Evolutionary conservation across 2,329 filamentous ascomycete species (phyloP).

Genomic region (Daldinia sp.): DNA sequence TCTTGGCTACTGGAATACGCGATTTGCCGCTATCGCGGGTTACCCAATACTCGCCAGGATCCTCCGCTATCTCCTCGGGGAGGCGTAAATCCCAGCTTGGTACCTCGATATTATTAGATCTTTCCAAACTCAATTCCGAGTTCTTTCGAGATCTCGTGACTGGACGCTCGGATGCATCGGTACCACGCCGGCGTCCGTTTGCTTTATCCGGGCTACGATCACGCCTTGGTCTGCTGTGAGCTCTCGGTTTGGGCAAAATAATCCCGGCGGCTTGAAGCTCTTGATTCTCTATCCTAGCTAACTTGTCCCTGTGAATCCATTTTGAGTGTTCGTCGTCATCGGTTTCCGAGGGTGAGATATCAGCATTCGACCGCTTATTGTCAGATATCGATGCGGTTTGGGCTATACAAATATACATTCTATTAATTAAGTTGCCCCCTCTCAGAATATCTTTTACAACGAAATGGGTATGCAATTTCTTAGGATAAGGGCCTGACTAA

Average conservation of each 20-base stretch:
- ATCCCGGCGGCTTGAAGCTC: conserved; percentile 85
- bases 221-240: conserved; percentile 62
- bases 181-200: conserved; percentile 51
- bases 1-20: conserved; percentile 86
- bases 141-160: conserved; percentile 60
- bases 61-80: conserved; percentile 80
- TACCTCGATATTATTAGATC: conserved; percentile 55
- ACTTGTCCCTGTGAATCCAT: conserved; percentile 89
- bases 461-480: background rate
- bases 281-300: conserved; percentile 82
- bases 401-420: conserved; percentile 43
- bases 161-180: conserved; percentile 51
- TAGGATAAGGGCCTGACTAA: conserved; percentile 37
- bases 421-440: conserved; percentile 37
- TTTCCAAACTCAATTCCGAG: conserved; percentile 57
- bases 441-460: background rate
- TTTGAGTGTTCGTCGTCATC: conserved; percentile 72
- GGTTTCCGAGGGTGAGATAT: conserved; percentile 47
- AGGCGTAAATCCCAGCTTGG: conserved; percentile 78
- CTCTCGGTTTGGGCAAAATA: conserved; percentile 66
- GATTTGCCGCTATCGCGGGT: conserved; percentile 71
- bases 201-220: conserved; percentile 58
- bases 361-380: conserved; percentile 50
- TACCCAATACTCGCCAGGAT: conserved; percentile 66
- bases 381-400: conserved; percentile 43